A percentile compares a stretch with the other conserved stretches of the same genome.
phyloP scores from a whole-genome alignment of 139 green algal species.

The Chlorella sp. region DNA sequence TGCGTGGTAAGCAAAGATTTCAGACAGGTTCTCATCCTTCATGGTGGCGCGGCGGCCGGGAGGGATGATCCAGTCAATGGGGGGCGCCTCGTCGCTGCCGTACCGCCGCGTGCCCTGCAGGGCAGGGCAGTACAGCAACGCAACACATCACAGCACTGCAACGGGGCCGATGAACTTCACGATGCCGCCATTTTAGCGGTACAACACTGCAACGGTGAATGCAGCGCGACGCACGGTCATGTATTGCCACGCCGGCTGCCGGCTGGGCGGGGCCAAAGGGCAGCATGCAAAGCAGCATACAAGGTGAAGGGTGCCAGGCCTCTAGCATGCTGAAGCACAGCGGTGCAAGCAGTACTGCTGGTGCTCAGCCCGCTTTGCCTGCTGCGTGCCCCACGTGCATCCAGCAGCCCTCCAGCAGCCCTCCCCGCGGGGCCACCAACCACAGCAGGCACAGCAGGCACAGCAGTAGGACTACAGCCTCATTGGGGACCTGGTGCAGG shows the following conservation, averaged over 20 bases:
- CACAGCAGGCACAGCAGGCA: background rate
- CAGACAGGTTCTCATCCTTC: slow-evolving; percentile 56
- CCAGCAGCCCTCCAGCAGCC: too few species aligned
- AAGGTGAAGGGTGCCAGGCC: background rate
- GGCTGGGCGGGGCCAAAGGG: background rate
- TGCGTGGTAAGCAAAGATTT: slow-evolving; percentile 91
- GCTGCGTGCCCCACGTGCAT: too few species aligned
- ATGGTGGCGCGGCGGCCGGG: slow-evolving; percentile 33
- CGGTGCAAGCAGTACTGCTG: background rate
- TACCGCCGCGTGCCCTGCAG: slow-evolving; percentile 67
- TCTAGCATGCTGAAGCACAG: background rate
- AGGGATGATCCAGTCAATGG: slow-evolving; percentile 78
- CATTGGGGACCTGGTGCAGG: too few species aligned
- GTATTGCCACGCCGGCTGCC: background rate
- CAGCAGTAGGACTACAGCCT: too few species aligned
- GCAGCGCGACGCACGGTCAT: too few species aligned
- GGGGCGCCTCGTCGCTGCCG: slow-evolving; percentile 69
- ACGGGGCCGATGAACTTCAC: too few species aligned
- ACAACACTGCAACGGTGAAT: too few species aligned
- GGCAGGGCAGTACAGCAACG: background rate
- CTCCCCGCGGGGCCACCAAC: background rate
- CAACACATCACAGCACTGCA: too few species aligned
- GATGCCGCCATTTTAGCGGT: too few species aligned
- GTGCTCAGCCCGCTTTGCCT: too few species aligned
- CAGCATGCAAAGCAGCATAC: background rate